phyloP scores from a whole-genome alignment of 176 grass and related monocot species.

The Neostapfia colusana region DNA sequence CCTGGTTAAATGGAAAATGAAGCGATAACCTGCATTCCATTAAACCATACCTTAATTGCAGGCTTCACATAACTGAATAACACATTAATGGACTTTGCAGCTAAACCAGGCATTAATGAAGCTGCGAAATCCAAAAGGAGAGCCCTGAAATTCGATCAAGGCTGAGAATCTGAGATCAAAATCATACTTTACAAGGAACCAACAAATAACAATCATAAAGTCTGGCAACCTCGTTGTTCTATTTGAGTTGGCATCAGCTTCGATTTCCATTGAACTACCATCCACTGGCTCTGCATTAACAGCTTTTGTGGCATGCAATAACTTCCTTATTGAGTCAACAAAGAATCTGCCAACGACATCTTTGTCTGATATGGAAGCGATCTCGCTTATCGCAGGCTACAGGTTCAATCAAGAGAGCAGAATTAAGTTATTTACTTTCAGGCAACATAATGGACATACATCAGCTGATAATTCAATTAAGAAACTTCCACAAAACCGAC shows the following conservation, averaged over 20 bases:
- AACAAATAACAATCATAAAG: conserved; percentile 38
- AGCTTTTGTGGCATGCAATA: conserved; percentile 77
- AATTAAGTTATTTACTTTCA: conserved; percentile 20
- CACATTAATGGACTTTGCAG: conserved; percentile 63
- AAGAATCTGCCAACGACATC: conserved; percentile 67
- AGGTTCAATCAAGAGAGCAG: conserved; percentile 30
- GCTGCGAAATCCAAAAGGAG: conserved; percentile 76
- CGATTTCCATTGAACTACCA: conserved; percentile 60
- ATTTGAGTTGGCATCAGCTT: conserved; percentile 42
- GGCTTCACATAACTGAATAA: conserved; percentile 87
- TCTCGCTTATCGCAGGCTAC: conserved; percentile 73
- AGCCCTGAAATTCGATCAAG: conserved; percentile 60
- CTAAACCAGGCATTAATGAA: conserved; percentile 83
- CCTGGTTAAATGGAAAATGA: conserved; percentile 17
- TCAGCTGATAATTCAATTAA: conserved; percentile 4
- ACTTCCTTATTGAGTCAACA: conserved; percentile 56
- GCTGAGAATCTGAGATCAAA: conserved; percentile 8
- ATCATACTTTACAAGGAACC: neutral
- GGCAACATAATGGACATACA: conserved; percentile 21
- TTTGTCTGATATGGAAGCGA: conserved; percentile 85
- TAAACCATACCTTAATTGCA: conserved; percentile 67
- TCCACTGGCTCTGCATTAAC: conserved; percentile 57
- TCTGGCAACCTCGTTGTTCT: conserved; percentile 55
- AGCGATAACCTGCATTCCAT: conserved; percentile 18
- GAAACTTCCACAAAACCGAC: neutral